phyloP scores from a whole-genome alignment of 768 basidiomycete species.

The Auricularia auricula-judae region DNA sequence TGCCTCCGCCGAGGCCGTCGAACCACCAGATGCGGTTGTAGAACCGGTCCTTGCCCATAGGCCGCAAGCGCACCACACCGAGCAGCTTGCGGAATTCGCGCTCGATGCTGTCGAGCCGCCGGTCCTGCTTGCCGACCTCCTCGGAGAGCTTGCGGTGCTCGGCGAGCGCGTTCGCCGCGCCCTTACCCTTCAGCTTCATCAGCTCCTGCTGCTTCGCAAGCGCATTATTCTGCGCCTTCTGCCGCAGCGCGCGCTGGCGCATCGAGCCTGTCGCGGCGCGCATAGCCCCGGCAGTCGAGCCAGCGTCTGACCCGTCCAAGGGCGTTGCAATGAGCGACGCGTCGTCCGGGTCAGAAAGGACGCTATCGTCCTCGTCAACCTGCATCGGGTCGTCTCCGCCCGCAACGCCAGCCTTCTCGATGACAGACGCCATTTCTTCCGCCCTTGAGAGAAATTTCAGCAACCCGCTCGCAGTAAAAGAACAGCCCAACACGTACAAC shows the following conservation, averaged over 20 bases:
- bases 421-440: constrained; percentile 64
- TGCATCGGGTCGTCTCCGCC: constrained; percentile 41
- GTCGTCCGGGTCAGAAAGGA: constrained; percentile 54
- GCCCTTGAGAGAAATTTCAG: constrained; percentile 28
- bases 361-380: constrained; percentile 49
- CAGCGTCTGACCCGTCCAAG: constrained; percentile 50
- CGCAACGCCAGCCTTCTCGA: constrained; percentile 29
- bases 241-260: constrained; percentile 41
- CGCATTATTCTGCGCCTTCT: constrained; percentile 34
- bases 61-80: constrained; percentile 76
- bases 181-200: constrained; percentile 65
- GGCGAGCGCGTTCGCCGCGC: constrained; percentile 68
- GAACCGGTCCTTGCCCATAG: constrained; percentile 86
- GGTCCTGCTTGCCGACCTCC: constrained; percentile 74
- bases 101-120: constrained; percentile 76
- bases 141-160: constrained; percentile 81
- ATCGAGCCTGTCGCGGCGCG: constrained; percentile 26
- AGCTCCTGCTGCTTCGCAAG: constrained; percentile 75
- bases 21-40: constrained; percentile 98
- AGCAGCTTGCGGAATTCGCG: constrained; percentile 88
- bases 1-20: constrained; percentile 85
- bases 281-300: constrained; percentile 29
- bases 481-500: constrained; percentile 45
- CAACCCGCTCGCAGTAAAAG: background rate
- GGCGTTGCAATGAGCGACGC: constrained; percentile 16